These are phyloP conservation scores for Sporothrix schenckii DNA, from an alignment of 2,329 filamentous ascomycete species.

Conservation along the genomic window DNA sequence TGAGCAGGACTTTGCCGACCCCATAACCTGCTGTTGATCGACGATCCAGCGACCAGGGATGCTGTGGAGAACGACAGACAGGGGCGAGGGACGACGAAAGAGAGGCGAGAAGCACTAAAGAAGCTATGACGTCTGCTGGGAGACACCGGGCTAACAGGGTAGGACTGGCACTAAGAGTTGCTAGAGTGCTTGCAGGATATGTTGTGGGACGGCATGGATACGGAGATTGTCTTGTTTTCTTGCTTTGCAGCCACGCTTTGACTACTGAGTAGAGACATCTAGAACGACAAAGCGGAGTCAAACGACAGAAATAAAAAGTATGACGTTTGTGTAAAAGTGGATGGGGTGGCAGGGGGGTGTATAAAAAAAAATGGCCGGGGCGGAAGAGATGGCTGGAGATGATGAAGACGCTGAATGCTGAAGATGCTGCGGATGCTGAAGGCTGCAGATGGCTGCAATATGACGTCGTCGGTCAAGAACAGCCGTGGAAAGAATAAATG, in stretches of 20 bases:
- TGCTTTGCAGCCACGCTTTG: neutral
- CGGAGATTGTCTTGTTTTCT: neutral
- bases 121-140: neutral
- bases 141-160: neutral
- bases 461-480: slow-evolving; percentile 15
- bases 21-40: neutral
- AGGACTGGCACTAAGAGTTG: neutral
- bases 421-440: no score
- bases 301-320: neutral
- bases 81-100: neutral
- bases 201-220: neutral
- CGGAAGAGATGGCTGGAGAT: neutral
- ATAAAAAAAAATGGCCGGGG: neutral
- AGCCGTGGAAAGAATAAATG: neutral
- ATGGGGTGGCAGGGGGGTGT: neutral
- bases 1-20: neutral
- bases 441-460: neutral
- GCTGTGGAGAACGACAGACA: neutral
- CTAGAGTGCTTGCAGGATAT: slow-evolving; percentile 9
- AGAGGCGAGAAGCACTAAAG: no score
- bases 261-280: neutral
- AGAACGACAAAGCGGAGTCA: neutral
- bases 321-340: neutral
- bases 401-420: neutral
- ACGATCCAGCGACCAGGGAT: neutral